A percentile compares a stretch with the other conserved stretches of the same genome.
These are phyloP conservation scores for Tirmania nivea DNA, from an alignment of 495 filamentous ascomycete genomes.

Conservation along the genomic window DNA sequence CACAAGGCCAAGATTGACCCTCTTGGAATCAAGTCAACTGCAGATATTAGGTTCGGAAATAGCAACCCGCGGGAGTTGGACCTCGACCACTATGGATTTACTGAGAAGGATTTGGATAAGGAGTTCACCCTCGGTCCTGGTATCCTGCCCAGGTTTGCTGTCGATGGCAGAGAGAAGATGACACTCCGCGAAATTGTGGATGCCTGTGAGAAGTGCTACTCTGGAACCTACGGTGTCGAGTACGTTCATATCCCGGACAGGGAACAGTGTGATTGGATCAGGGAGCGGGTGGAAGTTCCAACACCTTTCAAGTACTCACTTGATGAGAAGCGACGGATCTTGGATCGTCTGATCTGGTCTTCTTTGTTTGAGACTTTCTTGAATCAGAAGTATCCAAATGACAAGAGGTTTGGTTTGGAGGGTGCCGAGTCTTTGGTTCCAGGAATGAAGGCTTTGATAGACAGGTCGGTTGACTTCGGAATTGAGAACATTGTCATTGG, in stretches of 20 bases:
- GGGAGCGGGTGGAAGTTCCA: constrained; percentile 82
- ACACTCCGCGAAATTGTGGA: constrained; percentile 81
- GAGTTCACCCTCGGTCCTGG: constrained; percentile 85
- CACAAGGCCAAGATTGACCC: constrained; percentile 96
- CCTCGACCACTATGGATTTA: constrained; percentile 83
- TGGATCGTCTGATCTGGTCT: constrained; percentile 95
- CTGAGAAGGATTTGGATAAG: constrained; percentile 78
- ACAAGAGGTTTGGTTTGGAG: constrained; percentile 96
- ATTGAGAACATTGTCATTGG: constrained; percentile 98
- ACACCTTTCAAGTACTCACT: constrained; percentile 85
- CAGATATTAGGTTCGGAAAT: constrained; percentile 58
- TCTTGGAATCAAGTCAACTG: constrained; percentile 71
- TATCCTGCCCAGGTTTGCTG: constrained; percentile 84
- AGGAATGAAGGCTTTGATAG: constrained; percentile 97
- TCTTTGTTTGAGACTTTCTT: constrained; percentile 90
- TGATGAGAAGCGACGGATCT: constrained; percentile 89
- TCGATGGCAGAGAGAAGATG: constrained; percentile 78
- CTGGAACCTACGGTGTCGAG: constrained; percentile 86
- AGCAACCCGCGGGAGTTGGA: constrained; percentile 79
- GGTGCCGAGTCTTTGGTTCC: constrained; percentile 90
- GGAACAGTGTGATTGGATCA: constrained; percentile 94
- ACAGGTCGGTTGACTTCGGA: constrained; percentile 92
- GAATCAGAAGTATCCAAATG: constrained; percentile 94
- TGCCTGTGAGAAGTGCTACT: constrained; percentile 88
- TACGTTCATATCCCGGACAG: constrained; percentile 98